Base-by-base conservation (phyloP, 768 basidiomycete species). In the Ephemerocybe angulata region DNA sequence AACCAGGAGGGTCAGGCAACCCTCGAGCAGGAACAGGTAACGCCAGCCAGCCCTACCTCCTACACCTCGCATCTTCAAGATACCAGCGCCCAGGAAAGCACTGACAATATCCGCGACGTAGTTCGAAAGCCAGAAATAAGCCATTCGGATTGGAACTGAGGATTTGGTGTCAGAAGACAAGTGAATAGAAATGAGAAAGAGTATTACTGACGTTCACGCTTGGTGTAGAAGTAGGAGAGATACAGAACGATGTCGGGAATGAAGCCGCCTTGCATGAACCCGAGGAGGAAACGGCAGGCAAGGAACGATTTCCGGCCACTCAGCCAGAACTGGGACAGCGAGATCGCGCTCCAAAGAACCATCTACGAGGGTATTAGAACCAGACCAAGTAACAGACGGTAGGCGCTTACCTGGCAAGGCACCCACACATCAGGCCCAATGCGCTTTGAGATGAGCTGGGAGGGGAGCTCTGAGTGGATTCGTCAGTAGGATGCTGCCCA, bases 391-490 rank as follows among this genome's bases (percentile, higher is more conserved):
- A 15, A n/a, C 27, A 54, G 47, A 10, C 19, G 27, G 33, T 4
- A 48, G 24, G 19, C 17, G 54, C 52, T 33, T 55, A 80, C 82
- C 69, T 86, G 83, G 25, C 70, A 73, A 1, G 83, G 82, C 53
- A 86, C 76, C 84, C 84, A 87, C 10, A 82, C 70, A 67, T 88
- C 86, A 0, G 85, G 84, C 0, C 86, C 85, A 21, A 87, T 68
- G 4, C 83, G 76, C 64, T 88, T 87, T 33, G 83, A 85, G 28
- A 88, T 65, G 19, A 87, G 70, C 62, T 87, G 85, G 0, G 85
- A 86, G 17, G 86, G 86, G 17, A 88, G 70, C 63, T 87, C 86
- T 67, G 46, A 31, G 19, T 10, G 19, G 28, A 6, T 11, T 24
- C 22, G 2, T 41, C 33, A 13, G 28, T 21, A n/a, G 15, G 21